Evolutionary conservation across 1,139 yeast genomes (phyloP).

Genomic region (Geotrichum bryndzae): DNA sequence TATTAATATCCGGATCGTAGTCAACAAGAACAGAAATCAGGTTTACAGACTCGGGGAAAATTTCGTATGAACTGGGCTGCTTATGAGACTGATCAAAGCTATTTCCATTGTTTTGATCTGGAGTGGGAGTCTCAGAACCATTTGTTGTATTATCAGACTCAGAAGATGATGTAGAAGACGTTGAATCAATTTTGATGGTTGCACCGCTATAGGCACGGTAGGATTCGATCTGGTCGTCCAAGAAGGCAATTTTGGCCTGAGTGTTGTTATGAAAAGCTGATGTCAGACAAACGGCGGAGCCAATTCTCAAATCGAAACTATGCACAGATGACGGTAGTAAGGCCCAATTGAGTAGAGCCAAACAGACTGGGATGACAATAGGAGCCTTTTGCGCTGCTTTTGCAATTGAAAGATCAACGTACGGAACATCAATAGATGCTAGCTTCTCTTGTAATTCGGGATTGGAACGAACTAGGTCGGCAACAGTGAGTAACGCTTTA

Average conservation of each 20-base stretch:
- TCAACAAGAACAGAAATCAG: slow-evolving; percentile 66
- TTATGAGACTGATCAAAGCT: background rate
- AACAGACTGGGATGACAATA: slow-evolving; percentile 55
- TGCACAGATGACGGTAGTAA: slow-evolving; percentile 75
- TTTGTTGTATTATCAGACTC: slow-evolving; percentile 15
- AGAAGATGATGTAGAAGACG: slow-evolving; percentile 8
- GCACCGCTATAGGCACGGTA: slow-evolving; percentile 31
- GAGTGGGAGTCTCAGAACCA: slow-evolving; percentile 1
- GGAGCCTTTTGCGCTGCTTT: slow-evolving; percentile 29
- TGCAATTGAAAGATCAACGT: slow-evolving; percentile 75
- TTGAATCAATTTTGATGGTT: slow-evolving; percentile 11
- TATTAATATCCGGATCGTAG: slow-evolving; percentile 65
- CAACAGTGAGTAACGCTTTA: slow-evolving; percentile 63
- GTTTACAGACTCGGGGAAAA: slow-evolving; percentile 37
- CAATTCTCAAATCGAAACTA: slow-evolving; percentile 70
- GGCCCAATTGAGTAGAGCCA: slow-evolving; percentile 78
- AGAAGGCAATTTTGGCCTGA: slow-evolving; percentile 53
- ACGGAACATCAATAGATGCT: slow-evolving; percentile 84
- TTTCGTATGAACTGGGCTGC: slow-evolving; percentile 13
- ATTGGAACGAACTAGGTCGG: slow-evolving; percentile 67
- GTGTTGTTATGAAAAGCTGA: slow-evolving; percentile 63
- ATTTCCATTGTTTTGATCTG: slow-evolving; percentile 4
- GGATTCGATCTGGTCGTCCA: slow-evolving; percentile 56
- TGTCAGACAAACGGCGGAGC: slow-evolving; percentile 59
- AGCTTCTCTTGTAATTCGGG: slow-evolving; percentile 60